These are phyloP conservation scores for Penicillium oxalicum DNA, from an alignment of 2,329 filamentous ascomycete genomes.

Conservation along the genomic window DNA sequence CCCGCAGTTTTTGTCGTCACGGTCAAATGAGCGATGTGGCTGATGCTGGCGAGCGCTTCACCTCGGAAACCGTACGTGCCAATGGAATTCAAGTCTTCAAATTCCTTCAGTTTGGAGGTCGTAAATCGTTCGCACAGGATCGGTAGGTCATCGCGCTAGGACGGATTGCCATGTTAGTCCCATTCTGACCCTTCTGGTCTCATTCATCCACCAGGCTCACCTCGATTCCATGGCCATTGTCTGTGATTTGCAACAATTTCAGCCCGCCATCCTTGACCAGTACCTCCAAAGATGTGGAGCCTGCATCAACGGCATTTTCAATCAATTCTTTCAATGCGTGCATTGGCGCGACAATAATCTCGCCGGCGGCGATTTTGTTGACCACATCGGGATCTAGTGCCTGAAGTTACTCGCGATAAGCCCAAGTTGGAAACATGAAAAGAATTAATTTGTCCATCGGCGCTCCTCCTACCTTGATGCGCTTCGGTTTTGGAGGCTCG, in stretches of 20 bases:
- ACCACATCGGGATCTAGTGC: conserved; percentile 87
- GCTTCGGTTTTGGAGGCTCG: conserved; percentile 39
- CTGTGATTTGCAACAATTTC: conserved; percentile 92
- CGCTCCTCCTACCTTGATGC: conserved; percentile 36
- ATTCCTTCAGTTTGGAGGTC: conserved; percentile 88
- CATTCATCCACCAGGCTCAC: conserved; percentile 45
- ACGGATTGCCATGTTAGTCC: conserved; percentile 7
- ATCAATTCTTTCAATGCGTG: conserved; percentile 95
- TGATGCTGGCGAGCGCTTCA: conserved; percentile 94
- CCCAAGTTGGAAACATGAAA: not conserved
- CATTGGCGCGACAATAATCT: conserved; percentile 96
- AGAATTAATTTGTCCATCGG: not conserved
- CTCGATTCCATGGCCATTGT: conserved; percentile 94
- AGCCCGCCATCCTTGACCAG: conserved; percentile 91
- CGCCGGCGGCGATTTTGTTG: conserved; percentile 96
- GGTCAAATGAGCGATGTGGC: conserved; percentile 91
- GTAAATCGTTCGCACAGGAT: conserved; percentile 96
- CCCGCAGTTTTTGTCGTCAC: conserved; percentile 91
- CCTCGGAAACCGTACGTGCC: conserved; percentile 96
- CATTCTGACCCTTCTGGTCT: not conserved
- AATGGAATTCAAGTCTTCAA: conserved; percentile 86
- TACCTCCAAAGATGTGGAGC: conserved; percentile 83
- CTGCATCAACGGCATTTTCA: conserved; percentile 96
- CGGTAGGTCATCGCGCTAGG: conserved; percentile 76
- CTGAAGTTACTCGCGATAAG: conserved; percentile 41